Evolutionary conservation across 495 filamentous ascomycete genomes (phyloP).

Genomic region (Oleoguttula mirabilis): DNA sequence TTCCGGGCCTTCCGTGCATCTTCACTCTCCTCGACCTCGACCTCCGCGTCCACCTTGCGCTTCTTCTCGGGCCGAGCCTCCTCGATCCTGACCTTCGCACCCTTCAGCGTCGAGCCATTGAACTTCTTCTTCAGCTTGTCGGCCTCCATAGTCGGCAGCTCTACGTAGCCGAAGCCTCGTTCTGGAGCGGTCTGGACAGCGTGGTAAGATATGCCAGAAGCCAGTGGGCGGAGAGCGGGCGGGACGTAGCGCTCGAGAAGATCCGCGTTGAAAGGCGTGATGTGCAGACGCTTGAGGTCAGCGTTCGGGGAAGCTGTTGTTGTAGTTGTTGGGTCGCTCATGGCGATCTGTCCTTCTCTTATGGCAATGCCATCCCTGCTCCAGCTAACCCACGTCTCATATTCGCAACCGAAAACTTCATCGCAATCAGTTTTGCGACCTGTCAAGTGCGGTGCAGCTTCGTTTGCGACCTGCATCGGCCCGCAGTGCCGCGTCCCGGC

Average conservation of each 20-base stretch:
- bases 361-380: no score
- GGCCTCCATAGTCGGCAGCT: conserved; percentile 66
- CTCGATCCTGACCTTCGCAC: conserved; percentile 73
- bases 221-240: conserved; percentile 50
- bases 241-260: conserved; percentile 59
- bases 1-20: conserved; percentile 31
- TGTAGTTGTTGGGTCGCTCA: no score
- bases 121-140: conserved; percentile 84
- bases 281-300: conserved; percentile 56
- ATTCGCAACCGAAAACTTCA: no score
- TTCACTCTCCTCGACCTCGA: conserved; percentile 3
- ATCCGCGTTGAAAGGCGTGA: conserved; percentile 66
- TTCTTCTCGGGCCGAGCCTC: conserved; percentile 52
- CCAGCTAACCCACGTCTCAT: no score
- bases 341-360: no score
- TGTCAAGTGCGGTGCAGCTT: no score
- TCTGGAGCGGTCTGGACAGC: conserved; percentile 75
- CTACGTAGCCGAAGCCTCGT: conserved; percentile 76
- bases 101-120: conserved; percentile 77
- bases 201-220: conserved; percentile 76
- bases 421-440: no score
- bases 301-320: no score
- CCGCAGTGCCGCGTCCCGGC: no score
- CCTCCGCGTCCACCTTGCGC: conserved; percentile 13
- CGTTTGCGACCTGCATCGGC: no score